phyloP scores from a whole-genome alignment of 1,284 basidiomycete genomes.

The Moesziomyces antarcticus region DNA sequence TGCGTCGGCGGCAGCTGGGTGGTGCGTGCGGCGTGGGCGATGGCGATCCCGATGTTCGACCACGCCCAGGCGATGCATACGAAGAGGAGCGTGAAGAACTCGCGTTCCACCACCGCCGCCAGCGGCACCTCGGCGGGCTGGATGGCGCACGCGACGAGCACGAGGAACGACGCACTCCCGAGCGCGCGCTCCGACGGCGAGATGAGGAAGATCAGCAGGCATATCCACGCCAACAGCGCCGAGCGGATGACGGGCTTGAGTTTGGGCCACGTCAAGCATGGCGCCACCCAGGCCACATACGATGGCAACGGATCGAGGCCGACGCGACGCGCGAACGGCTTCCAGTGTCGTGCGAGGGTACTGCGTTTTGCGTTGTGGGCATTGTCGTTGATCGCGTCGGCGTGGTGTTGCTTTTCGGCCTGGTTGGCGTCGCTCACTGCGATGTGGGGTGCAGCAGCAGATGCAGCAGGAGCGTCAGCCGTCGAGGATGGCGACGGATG shows the following conservation, averaged over 20 bases:
- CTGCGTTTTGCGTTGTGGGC: slow-evolving; percentile 32
- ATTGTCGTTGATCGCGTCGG: slow-evolving; percentile 1
- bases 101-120: slow-evolving; percentile 77
- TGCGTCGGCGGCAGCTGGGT: slow-evolving; percentile 70
- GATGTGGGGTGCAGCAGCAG: too few species aligned
- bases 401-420: slow-evolving; percentile 15
- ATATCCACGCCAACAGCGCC: slow-evolving; percentile 76
- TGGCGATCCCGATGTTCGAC: slow-evolving; percentile 76
- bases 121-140: slow-evolving; percentile 79
- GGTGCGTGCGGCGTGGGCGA: slow-evolving; percentile 75
- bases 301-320: slow-evolving; percentile 36
- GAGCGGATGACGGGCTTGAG: slow-evolving; percentile 76
- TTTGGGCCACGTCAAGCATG: slow-evolving; percentile 52
- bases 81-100: slow-evolving; percentile 74
- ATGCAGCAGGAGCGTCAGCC: too few species aligned
- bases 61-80: slow-evolving; percentile 76
- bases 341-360: slow-evolving; percentile 7
- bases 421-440: slow-evolving; percentile 7
- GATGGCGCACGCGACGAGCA: slow-evolving; percentile 76
- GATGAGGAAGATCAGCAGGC: slow-evolving; percentile 76
- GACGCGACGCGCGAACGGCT: slow-evolving; percentile 13
- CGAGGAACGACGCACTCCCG: slow-evolving; percentile 77
- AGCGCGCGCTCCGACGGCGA: slow-evolving; percentile 71
- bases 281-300: slow-evolving; percentile 44
- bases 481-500: too few species aligned